These are phyloP conservation scores for Cytidiella melzeri DNA, from an alignment of 768 basidiomycete species.

Conservation along the genomic window DNA sequence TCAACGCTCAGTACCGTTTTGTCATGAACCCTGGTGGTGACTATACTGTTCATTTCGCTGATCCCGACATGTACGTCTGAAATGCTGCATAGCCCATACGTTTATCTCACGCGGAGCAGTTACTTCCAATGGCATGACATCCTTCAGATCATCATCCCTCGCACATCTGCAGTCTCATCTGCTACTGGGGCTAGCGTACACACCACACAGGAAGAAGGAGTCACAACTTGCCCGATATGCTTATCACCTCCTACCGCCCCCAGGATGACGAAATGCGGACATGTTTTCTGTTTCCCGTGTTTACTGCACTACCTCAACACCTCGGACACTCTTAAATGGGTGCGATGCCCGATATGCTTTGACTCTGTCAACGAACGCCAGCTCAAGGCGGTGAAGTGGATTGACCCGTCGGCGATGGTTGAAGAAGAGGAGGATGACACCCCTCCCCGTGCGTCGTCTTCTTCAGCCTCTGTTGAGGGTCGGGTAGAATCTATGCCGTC, in stretches of 20 bases:
- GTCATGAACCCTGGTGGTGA: conserved; percentile 89
- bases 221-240: conserved; percentile 89
- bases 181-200: conserved; percentile 44
- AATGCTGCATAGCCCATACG: conserved; percentile 13
- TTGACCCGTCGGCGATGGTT: conserved; percentile 41
- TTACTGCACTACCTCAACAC: conserved; percentile 85
- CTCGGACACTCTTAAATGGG: conserved; percentile 80
- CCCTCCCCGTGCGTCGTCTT: conserved; percentile 37
- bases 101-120: conserved; percentile 33
- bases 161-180: conserved; percentile 66
- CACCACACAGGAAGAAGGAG: conserved; percentile 46
- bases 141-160: conserved; percentile 89
- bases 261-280: conserved; percentile 95
- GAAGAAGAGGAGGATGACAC: conserved; percentile 31
- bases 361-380: conserved; percentile 88
- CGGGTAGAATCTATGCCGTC: conserved; percentile 36
- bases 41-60: conserved; percentile 94
- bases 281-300: conserved; percentile 96
- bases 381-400: conserved; percentile 92
- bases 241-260: conserved; percentile 85
- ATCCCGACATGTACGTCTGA: conserved; percentile 84
- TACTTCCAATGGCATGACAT: conserved; percentile 97
- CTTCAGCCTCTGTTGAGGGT: conserved; percentile 36
- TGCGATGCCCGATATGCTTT: conserved; percentile 92
- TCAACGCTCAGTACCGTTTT: conserved; percentile 95